These are phyloP conservation scores for Linum usitatissimum DNA, from an alignment of 345 rosid genomes.

Conservation along the genomic window DNA sequence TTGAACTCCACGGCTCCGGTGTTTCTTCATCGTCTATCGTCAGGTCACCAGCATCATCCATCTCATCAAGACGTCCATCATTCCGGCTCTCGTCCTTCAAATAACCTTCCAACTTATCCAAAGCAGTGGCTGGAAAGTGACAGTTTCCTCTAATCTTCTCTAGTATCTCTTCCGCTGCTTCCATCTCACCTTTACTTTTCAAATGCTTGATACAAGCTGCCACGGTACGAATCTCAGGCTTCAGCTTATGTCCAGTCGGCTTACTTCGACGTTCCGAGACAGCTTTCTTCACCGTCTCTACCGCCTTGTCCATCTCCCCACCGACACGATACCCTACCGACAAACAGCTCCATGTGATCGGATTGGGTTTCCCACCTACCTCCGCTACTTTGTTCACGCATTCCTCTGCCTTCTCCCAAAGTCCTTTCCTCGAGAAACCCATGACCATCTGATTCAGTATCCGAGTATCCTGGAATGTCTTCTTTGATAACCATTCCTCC, in stretches of 20 bases:
- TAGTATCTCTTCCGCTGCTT: slow-evolving; percentile 15
- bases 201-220: slow-evolving; percentile 33
- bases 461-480: slow-evolving; percentile 25
- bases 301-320: slow-evolving; percentile 34
- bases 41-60: background rate
- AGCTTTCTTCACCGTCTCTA: slow-evolving; percentile 33
- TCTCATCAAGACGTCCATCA: background rate
- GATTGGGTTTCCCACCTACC: slow-evolving; percentile 23
- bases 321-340: slow-evolving; percentile 28
- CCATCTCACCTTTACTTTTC: slow-evolving; percentile 20
- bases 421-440: slow-evolving; percentile 40
- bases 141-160: slow-evolving; percentile 5
- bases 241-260: slow-evolving; percentile 18
- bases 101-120: background rate
- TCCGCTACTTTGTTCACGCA: slow-evolving; percentile 20
- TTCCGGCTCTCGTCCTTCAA: background rate
- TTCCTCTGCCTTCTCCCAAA: slow-evolving; percentile 45
- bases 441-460: slow-evolving; percentile 37
- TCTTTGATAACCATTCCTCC: slow-evolving; percentile 44
- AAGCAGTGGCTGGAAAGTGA: background rate
- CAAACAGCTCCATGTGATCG: slow-evolving; percentile 29
- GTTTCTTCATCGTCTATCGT: background rate
- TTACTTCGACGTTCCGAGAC: slow-evolving; percentile 16
- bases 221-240: slow-evolving; percentile 21
- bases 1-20: background rate